Conservation (phyloP, 2,329 filamentous ascomycete species). For the Aspergillus oerlinghausenensis region DNA sequence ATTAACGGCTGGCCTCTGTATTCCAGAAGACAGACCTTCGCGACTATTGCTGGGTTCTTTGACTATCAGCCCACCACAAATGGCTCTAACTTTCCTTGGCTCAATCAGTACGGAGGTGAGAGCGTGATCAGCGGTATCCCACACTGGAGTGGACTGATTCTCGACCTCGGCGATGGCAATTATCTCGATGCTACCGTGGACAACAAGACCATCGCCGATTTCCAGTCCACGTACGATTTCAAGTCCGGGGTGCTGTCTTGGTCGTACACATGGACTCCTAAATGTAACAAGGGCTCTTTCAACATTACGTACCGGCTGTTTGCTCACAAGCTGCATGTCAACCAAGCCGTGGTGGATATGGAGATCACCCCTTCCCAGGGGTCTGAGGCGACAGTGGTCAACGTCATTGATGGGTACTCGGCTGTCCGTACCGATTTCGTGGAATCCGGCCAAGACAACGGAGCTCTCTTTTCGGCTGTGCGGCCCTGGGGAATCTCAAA, state of each 20-base stretch:
- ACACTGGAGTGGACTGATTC: constrained; percentile 59
- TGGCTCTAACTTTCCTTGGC: constrained; percentile 62
- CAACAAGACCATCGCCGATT: constrained; percentile 55
- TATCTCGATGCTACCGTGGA: constrained; percentile 60
- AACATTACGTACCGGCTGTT: constrained; percentile 63
- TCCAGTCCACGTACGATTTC: constrained; percentile 58
- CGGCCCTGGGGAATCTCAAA: constrained; percentile 58
- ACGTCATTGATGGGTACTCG: constrained; percentile 63
- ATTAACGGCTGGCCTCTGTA: constrained; percentile 66
- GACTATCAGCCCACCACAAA: constrained; percentile 56
- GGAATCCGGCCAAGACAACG: constrained; percentile 51
- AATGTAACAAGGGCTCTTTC: constrained; percentile 44
- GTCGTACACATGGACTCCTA: constrained; percentile 63
- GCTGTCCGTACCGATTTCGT: constrained; percentile 61
- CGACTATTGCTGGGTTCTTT: constrained; percentile 64
- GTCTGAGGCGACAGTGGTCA: constrained; percentile 56
- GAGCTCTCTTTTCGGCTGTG: constrained; percentile 62
- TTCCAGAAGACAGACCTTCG: constrained; percentile 59
- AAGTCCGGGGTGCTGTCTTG: constrained; percentile 60
- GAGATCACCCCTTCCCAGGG: constrained; percentile 53
- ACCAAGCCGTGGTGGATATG: constrained; percentile 57
- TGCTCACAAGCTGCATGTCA: constrained; percentile 59
- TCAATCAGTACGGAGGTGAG: constrained; percentile 65
- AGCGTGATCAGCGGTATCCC: constrained; percentile 68
- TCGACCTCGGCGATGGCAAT: constrained; percentile 51